Evolutionary conservation across 805 yeast genomes (phyloP).

Genomic region (Candida golubevii): DNA sequence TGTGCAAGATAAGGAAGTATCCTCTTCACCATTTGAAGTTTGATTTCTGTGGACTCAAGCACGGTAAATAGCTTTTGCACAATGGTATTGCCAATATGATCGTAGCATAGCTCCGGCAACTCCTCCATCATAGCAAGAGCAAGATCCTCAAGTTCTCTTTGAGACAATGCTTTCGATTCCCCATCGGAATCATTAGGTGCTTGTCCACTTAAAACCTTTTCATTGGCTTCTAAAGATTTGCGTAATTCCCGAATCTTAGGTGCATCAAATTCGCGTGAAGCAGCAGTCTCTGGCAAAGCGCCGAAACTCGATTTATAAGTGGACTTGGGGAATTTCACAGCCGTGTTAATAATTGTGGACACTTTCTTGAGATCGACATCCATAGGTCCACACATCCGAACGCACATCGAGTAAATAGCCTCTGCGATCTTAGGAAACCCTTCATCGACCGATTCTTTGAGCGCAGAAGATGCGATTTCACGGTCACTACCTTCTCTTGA

Average conservation of each 20-base stretch:
- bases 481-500: not conserved
- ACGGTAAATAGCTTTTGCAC: conserved; percentile 84
- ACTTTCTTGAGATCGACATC: conserved; percentile 36
- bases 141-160: conserved; percentile 70
- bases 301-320: conserved; percentile 57
- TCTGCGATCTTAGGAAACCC: conserved; percentile 4
- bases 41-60: conserved; percentile 60
- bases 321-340: conserved; percentile 36
- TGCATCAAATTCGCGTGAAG: conserved; percentile 75
- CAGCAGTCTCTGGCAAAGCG: conserved; percentile 69
- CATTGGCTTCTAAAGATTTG: conserved; percentile 45
- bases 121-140: conserved; percentile 83
- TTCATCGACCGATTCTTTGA: not conserved
- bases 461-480: not conserved
- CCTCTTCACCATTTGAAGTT: conserved; percentile 74
- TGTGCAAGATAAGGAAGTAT: conserved; percentile 80
- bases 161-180: conserved; percentile 39
- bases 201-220: conserved; percentile 10
- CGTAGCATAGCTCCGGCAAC: conserved; percentile 85
- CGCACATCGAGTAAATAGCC: conserved; percentile 5
- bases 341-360: conserved; percentile 39
- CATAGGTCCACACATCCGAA: conserved; percentile 7
- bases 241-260: conserved; percentile 85
- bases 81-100: conserved; percentile 92
- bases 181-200: conserved; percentile 4